Evolutionary conservation across 805 yeast genomes (phyloP), one percentile per base, ranked within the genome.

Genomic region (Teunomyces gatunensis): DNA sequence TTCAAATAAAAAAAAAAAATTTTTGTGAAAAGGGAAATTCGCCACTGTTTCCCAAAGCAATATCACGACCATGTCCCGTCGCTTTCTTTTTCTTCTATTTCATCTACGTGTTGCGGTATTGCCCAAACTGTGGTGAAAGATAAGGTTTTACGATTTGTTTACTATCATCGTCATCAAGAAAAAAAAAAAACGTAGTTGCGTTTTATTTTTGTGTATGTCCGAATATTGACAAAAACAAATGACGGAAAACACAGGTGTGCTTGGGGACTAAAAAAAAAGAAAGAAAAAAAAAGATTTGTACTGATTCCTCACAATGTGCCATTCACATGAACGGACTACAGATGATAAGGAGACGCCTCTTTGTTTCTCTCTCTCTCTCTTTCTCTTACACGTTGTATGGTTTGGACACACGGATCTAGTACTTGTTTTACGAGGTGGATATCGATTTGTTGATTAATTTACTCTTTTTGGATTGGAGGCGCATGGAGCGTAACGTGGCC

Each of bases 131-230:
- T 37, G 40, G 40, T 21, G 29, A 20, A 25, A 37, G 40, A 37
- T 37, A 37, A 37, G 40, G 40, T 21, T 37, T 37, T 23, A 37
- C 18, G 15, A 21, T 37, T 37, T 37, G 40, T 37, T 37, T 37
- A 37, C 40, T 21, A 23, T 23, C 40, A 21, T 12, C 25, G 17
- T 12, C 25, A 21, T 23, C 40, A 21, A 36, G 20, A n/a, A 18
- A 36, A 36, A n/a, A 18, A 12, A 10, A 15, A 30, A 25, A 7
- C 27, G 34, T 6, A 11, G 17, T 17, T 34, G 39, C 25, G 39
- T 37, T 37, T 37, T 20, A 4, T 21, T 36, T 32, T 32, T 32
- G 34, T 32, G 34, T 15, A 37, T 37, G 40, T 15, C 18, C 40
- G 17, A 23, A 37, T 37, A n/a, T 21, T 23, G 29, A 21, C 10